A percentile compares a stretch with the other conserved stretches of the same genome.
These are phyloP conservation scores for Botrytis hyacinthi DNA, from an alignment of 2,329 filamentous ascomycete genomes.

Conservation along the genomic window DNA sequence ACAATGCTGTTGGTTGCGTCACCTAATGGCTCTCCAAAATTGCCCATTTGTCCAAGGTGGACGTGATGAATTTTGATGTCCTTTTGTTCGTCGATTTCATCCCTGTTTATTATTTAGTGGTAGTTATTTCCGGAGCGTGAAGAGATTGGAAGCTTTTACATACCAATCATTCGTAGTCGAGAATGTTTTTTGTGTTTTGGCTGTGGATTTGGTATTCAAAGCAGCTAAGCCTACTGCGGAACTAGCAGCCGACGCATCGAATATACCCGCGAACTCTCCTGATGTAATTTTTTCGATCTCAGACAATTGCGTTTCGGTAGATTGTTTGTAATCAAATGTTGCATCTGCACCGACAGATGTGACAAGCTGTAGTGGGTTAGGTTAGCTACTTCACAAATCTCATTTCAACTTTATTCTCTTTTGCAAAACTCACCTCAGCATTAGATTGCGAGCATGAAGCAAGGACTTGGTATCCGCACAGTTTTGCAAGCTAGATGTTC, in stretches of 20 bases:
- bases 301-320: background rate
- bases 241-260: conserved; percentile 14
- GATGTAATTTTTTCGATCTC: conserved; percentile 1
- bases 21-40: conserved; percentile 22
- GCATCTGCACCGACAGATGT: conserved; percentile 38
- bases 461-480: conserved; percentile 42
- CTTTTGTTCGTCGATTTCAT: conserved; percentile 23
- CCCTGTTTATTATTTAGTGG: conserved; percentile 18
- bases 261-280: conserved; percentile 13
- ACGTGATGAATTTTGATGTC: conserved; percentile 27
- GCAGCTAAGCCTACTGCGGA: background rate
- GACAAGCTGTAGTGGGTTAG: conserved; percentile 29
- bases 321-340: conserved; percentile 38
- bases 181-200: conserved; percentile 12
- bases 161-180: conserved; percentile 20
- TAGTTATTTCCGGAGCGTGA: background rate
- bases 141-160: background rate
- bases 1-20: conserved; percentile 22
- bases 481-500: conserved; percentile 36
- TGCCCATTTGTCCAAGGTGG: conserved; percentile 28
- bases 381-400: background rate
- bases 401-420: background rate
- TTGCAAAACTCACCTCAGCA: background rate
- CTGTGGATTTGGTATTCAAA: background rate
- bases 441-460: conserved; percentile 39